These are phyloP conservation scores for Claviceps purpurea DNA, from an alignment of 2,329 filamentous ascomycete species.

Conservation along the genomic window DNA sequence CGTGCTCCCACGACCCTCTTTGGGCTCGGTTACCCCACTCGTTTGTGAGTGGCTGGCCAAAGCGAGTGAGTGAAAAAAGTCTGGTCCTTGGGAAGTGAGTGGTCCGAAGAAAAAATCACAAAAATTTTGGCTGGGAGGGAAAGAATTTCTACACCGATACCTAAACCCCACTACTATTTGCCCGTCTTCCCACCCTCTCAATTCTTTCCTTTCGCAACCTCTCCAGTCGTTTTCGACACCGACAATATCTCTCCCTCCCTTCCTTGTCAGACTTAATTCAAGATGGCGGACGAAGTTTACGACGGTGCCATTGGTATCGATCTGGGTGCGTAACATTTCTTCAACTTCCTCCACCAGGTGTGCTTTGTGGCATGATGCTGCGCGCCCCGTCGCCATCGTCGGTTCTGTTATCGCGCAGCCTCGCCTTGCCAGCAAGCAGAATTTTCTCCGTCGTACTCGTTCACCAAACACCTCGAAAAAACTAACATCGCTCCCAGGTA, in stretches of 20 bases:
- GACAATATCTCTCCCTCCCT: slow-evolving; percentile 6
- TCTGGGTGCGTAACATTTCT: slow-evolving; percentile 56
- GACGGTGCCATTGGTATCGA: slow-evolving; percentile 99
- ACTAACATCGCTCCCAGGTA: slow-evolving; percentile 46
- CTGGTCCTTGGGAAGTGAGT: background rate
- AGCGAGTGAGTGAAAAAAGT: slow-evolving; percentile 15
- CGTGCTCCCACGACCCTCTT: slow-evolving; percentile 1
- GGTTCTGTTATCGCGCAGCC: background rate
- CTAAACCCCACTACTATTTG: slow-evolving; percentile 21
- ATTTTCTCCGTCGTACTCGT: background rate
- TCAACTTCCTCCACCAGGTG: background rate
- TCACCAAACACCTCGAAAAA: background rate
- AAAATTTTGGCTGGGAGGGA: slow-evolving; percentile 17
- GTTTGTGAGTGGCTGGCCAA: background rate
- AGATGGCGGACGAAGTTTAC: slow-evolving; percentile 96
- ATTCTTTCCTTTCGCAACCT: slow-evolving; percentile 13
- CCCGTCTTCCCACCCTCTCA: slow-evolving; percentile 11
- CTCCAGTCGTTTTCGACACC: slow-evolving; percentile 9
- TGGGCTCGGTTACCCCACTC: slow-evolving; percentile 4
- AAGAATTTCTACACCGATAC: slow-evolving; percentile 24
- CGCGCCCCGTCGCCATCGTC: background rate
- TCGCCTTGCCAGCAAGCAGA: background rate
- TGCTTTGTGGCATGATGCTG: background rate
- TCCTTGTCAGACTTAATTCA: slow-evolving; percentile 25
- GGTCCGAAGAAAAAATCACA: slow-evolving; percentile 17